A percentile compares a stretch with the other conserved stretches of the same genome.
Conservation (phyloP, 805 yeast species). For the Metschnikowia similis region DNA sequence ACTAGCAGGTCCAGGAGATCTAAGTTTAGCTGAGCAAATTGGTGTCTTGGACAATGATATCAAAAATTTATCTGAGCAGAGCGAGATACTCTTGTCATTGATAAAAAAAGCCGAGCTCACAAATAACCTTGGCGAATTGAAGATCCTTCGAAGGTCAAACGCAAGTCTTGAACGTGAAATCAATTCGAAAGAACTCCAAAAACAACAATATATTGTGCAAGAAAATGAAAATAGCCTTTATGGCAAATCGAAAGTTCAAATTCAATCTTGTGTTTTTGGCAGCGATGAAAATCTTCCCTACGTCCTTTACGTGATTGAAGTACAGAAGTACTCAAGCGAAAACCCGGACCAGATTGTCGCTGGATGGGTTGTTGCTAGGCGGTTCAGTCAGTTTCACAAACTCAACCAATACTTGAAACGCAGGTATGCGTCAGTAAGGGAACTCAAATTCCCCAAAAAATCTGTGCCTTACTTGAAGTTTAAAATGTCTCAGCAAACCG, state of each 20-base stretch:
- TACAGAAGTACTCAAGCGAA: constrained; percentile 47
- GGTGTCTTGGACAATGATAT: constrained; percentile 54
- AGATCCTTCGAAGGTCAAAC: constrained; percentile 64
- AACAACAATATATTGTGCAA: constrained; percentile 78
- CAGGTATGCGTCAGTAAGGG: constrained; percentile 47
- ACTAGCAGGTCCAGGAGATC: constrained; percentile 65
- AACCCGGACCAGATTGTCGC: constrained; percentile 49
- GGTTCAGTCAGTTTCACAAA: constrained; percentile 79
- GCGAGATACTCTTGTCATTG: constrained; percentile 60
- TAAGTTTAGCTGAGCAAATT: constrained; percentile 65
- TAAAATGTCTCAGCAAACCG: constrained; percentile 60
- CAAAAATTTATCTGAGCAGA: constrained; percentile 55
- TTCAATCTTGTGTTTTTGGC: constrained; percentile 53
- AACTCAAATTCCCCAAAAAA: constrained; percentile 54
- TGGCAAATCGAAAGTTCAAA: constrained; percentile 55
- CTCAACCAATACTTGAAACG: constrained; percentile 61
- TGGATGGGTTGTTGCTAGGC: constrained; percentile 86
- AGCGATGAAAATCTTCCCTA: constrained; percentile 45
- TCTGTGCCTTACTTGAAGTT: constrained; percentile 63
- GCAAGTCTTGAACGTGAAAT: constrained; percentile 66
- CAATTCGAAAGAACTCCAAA: constrained; percentile 65
- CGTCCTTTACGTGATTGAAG: constrained; percentile 71
- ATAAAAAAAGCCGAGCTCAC: constrained; percentile 81
- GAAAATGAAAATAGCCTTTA: constrained; percentile 75
- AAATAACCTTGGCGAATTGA: constrained; percentile 64